phyloP scores from a whole-genome alignment of 345 rosid genomes.

The Brassica incana region DNA sequence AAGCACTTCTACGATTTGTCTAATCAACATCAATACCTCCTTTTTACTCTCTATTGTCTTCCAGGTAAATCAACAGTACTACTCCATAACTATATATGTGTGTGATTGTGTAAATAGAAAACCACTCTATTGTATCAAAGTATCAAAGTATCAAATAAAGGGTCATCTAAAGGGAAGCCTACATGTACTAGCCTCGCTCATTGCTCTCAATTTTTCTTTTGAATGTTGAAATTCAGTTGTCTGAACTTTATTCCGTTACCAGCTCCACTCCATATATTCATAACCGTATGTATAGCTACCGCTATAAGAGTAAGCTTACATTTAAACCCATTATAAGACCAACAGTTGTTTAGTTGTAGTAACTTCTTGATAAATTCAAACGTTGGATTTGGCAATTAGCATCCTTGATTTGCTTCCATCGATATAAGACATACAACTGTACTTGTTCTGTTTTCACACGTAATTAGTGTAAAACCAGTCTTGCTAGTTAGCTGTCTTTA shows the following conservation, averaged over 20 bases:
- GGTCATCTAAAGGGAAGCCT: background rate
- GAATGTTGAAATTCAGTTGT: conserved; percentile 4
- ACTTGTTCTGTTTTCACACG: background rate
- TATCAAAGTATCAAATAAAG: background rate
- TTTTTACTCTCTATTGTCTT: background rate
- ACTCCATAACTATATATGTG: background rate
- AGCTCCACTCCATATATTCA: background rate
- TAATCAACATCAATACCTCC: conserved; percentile 18
- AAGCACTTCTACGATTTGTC: conserved; percentile 30
- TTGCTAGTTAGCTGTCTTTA: conserved; percentile 14
- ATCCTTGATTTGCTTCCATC: background rate
- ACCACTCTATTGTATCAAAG: background rate
- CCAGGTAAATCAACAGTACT: background rate
- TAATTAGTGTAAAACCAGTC: conserved; percentile 8
- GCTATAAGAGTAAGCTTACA: background rate
- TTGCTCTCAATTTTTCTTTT: conserved; percentile 11
- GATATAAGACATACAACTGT: conserved; percentile 5
- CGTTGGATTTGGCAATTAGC: background rate
- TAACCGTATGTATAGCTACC: background rate
- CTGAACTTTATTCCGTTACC: conserved; percentile 4
- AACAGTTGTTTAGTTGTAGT: background rate
- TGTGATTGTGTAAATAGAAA: background rate
- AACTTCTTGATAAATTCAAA: background rate
- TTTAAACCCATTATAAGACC: background rate
- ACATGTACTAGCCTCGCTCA: conserved; percentile 11